Evolutionary conservation across 495 filamentous ascomycete species (phyloP).

Genomic region (Neurospora sp.): DNA sequence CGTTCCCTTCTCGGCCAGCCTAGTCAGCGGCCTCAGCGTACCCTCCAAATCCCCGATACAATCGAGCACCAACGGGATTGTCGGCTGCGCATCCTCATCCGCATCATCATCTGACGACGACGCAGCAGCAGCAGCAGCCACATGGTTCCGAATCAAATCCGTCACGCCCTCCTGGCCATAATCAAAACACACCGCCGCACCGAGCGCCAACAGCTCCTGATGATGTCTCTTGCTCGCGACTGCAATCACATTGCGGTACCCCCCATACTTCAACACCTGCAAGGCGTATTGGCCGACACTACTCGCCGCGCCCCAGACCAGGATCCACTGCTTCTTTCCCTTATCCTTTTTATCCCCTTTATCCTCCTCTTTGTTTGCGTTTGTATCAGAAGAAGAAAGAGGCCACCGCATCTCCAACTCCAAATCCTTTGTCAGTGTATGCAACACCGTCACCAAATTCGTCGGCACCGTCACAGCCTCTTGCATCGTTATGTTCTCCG

Average conservation of each 20-base stretch:
- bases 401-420: conserved; percentile 33
- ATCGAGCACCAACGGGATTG: conserved; percentile 37
- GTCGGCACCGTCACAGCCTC: conserved; percentile 41
- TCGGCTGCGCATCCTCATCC: not conserved
- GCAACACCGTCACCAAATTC: conserved; percentile 44
- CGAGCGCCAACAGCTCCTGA: conserved; percentile 25
- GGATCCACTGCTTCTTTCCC: conserved; percentile 20
- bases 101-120: not conserved
- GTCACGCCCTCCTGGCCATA: conserved; percentile 30
- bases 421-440: conserved; percentile 35
- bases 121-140: not conserved
- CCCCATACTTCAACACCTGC: conserved; percentile 40
- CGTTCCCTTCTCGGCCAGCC: conserved; percentile 32
- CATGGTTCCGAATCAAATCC: conserved; percentile 21
- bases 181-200: conserved; percentile 37
- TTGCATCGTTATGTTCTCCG: conserved; percentile 22
- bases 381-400: not conserved
- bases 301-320: conserved; percentile 46
- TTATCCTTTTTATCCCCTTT: conserved; percentile 14
- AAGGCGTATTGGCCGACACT: conserved; percentile 40
- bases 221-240: conserved; percentile 38
- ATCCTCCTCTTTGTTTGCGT: not conserved
- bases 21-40: conserved; percentile 29
- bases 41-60: conserved; percentile 41
- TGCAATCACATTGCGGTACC: conserved; percentile 37